Conservation (phyloP, 345 rosid genomes). For the Cardamine chenopodiifolia region DNA sequence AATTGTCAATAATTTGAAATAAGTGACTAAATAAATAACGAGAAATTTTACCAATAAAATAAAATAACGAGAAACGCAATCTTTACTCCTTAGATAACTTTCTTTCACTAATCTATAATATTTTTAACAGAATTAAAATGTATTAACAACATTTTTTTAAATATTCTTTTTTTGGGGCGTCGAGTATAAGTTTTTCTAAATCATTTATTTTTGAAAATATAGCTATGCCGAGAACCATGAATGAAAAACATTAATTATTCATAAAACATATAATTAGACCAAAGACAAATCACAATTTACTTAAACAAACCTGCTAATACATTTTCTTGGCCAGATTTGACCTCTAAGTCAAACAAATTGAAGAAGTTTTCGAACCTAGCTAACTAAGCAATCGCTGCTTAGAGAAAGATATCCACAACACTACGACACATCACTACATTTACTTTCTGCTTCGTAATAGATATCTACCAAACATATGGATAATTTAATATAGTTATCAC, state of each 20-base stretch:
- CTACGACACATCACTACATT: background rate
- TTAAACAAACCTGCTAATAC: conserved; percentile 5
- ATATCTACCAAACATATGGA: conserved; percentile 27
- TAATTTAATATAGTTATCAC: background rate
- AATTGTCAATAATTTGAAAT: background rate
- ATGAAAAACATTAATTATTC: background rate
- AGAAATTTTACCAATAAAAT: too few relatives aligned
- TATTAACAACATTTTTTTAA: background rate
- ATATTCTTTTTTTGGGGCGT: background rate
- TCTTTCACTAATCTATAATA: background rate
- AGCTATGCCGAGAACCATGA: background rate
- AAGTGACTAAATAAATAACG: background rate
- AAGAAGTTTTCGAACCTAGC: background rate
- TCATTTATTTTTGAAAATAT: background rate
- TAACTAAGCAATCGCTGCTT: conserved; percentile 22
- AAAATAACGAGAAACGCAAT: conserved; percentile 6
- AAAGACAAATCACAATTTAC: background rate
- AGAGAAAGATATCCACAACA: conserved; percentile 12
- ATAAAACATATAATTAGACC: background rate
- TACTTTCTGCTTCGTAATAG: conserved; percentile 16
- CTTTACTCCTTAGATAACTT: background rate
- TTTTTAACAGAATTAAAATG: background rate
- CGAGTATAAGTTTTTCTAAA: background rate
- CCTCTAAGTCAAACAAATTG: conserved; percentile 1
- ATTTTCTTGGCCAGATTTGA: background rate